These are phyloP conservation scores for Colletotrichum somersetense DNA, from an alignment of 2,329 filamentous ascomycete species.

Conservation along the genomic window DNA sequence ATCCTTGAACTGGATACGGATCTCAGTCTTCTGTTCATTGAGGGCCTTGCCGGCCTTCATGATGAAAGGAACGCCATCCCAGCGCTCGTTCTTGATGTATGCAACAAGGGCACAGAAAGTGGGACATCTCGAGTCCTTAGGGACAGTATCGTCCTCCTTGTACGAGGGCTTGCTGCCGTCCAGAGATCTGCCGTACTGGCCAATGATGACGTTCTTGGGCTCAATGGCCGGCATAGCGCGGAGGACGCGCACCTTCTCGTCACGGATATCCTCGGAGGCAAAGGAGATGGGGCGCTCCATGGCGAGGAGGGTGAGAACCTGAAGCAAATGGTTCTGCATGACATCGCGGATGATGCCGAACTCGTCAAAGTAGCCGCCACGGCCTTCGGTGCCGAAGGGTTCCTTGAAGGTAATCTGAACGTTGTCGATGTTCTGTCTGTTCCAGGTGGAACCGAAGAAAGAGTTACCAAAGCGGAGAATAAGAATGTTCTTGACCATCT, in stretches of 20 bases:
- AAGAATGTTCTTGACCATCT: constrained; percentile 99
- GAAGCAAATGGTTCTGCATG: constrained; percentile 99
- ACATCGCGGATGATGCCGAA: constrained; percentile 99
- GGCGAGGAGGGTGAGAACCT: constrained; percentile 93
- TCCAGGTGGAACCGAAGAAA: constrained; percentile 99
- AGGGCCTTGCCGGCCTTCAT: constrained; percentile 98
- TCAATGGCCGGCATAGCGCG: constrained; percentile 94
- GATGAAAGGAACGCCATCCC: constrained; percentile 99
- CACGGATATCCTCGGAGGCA: constrained; percentile 96
- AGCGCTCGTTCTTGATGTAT: constrained; percentile 99
- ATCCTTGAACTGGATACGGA: constrained; percentile 99
- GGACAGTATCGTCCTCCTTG: constrained; percentile 98
- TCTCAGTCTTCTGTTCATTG: constrained; percentile 99
- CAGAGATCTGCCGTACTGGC: constrained; percentile 95
- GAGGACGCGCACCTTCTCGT: constrained; percentile 97
- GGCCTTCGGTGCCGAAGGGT: constrained; percentile 97
- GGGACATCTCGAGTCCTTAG: constrained; percentile 95
- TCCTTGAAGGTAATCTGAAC: constrained; percentile 99
- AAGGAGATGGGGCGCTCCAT: constrained; percentile 99
- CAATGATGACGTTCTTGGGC: constrained; percentile 99
- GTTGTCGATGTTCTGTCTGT: constrained; percentile 99
- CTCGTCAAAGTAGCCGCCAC: constrained; percentile 98
- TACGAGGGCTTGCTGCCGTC: constrained; percentile 97
- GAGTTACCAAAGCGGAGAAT: constrained; percentile 98
- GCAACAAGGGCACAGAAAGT: constrained; percentile 98